Evolutionary conservation across 2,329 filamentous ascomycete genomes (phyloP), one percentile per base, ranked within the genome.

Genomic region (Beauveria australis): DNA sequence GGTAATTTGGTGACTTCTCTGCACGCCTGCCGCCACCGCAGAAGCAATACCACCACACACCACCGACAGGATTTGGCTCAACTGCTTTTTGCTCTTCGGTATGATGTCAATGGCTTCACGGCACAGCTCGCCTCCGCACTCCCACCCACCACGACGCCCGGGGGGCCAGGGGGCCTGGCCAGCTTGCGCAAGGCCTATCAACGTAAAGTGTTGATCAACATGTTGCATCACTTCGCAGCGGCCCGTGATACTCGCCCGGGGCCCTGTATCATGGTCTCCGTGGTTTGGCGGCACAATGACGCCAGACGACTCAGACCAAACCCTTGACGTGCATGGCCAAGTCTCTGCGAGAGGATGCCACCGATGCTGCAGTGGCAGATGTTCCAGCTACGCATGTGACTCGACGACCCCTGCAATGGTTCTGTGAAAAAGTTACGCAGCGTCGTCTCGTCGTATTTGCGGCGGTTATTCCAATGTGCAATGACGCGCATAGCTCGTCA

Each of bases 81-180:
- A 22, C 33, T 37, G 18, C 26, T 30, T 1, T 7, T 7, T 37
- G 33, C 33, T 53, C 26, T 26, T 30, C 8, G 47, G 22, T 16
- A 59, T 59, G 57, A 59, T 59, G 57, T 59, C 57, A 59, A 59
- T n/a, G 57, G 57, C 57, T 52, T 51, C 37, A 26, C 9, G 16
- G 30, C 24, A 43, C 19, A 48, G 41, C 24, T 53, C 40, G 5
- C 28, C 48, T 52, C 56, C 56, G 41, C 57, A 37, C 14, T 10
- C 33, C 24, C 48, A 19, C 9, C 9, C n/a, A 33, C 16, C n/a
- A n/a, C n/a, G 48, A 58, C 55, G 55, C 33, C 43, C 22, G 24
- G 24, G 43, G 7, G n/a, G 10, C 43, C 22, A 18, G 24, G 43
- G 7, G n/a, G 10, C 3, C 8, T 22, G 33, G 33, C 33, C 33